Evolutionary conservation across 2,329 filamentous ascomycete genomes (phyloP).

Genomic region (Nakataea oryzae): DNA sequence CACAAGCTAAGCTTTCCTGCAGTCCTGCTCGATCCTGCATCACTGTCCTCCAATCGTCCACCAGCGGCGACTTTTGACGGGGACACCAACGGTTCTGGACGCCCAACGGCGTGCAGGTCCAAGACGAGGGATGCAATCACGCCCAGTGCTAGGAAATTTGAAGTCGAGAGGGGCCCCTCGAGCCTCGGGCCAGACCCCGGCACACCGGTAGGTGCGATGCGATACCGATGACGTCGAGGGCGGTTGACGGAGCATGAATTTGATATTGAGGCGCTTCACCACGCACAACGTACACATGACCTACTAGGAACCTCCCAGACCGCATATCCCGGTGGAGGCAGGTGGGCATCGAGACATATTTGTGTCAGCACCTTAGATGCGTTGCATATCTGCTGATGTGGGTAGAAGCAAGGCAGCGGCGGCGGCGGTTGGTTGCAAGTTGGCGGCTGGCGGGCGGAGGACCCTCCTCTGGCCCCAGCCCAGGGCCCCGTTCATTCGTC

Average conservation of each 20-base stretch:
- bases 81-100: neutral
- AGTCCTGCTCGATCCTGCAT: neutral
- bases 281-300: neutral
- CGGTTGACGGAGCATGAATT: neutral
- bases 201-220: neutral
- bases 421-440: neutral
- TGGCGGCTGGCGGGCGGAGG: neutral
- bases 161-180: neutral
- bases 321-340: neutral
- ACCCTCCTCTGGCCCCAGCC: neutral
- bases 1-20: neutral
- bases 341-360: neutral
- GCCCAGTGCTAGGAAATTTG: neutral
- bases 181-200: neutral
- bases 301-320: neutral
- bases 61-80: neutral
- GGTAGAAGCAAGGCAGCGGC: neutral
- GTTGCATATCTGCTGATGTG: neutral
- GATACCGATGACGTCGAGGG: neutral
- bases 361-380: neutral
- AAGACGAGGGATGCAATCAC: neutral
- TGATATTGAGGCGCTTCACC: neutral
- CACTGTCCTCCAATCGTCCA: neutral
- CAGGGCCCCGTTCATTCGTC: neutral
- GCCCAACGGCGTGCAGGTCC: neutral